Evolutionary conservation across 2,329 filamentous ascomycete genomes (phyloP).

Genomic region (Colletotrichum sp.): DNA sequence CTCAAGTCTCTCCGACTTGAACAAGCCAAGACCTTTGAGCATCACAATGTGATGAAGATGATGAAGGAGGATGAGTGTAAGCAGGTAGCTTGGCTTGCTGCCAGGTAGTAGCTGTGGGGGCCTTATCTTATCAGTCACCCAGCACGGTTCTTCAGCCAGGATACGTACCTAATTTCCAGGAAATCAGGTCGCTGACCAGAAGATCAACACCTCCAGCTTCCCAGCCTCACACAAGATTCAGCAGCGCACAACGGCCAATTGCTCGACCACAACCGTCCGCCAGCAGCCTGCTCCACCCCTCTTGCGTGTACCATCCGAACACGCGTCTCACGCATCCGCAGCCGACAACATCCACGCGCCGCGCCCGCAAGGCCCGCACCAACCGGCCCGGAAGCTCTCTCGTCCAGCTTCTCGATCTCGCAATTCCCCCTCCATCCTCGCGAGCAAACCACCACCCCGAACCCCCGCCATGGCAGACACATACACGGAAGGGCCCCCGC

Average conservation of each 20-base stretch:
- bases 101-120: not conserved
- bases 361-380: not conserved
- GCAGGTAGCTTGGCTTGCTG: not conserved
- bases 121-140: conserved; percentile 4
- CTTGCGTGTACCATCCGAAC: not conserved
- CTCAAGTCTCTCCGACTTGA: not conserved
- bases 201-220: not conserved
- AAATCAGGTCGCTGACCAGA: not conserved
- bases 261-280: not conserved
- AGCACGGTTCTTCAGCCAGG: not conserved
- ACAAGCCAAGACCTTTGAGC: not conserved
- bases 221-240: not conserved
- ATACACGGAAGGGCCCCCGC: not conserved
- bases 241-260: not conserved
- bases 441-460: not conserved
- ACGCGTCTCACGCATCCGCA: not conserved
- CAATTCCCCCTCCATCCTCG: not conserved
- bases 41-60: not conserved
- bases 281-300: not conserved
- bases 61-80: not conserved
- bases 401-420: not conserved
- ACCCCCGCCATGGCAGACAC: conserved; percentile 1
- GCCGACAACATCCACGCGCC: not conserved
- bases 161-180: conserved; percentile 2
- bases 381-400: not conserved